Evolutionary conservation across 805 yeast genomes (phyloP).

Genomic region (Grigorovia humatica): DNA sequence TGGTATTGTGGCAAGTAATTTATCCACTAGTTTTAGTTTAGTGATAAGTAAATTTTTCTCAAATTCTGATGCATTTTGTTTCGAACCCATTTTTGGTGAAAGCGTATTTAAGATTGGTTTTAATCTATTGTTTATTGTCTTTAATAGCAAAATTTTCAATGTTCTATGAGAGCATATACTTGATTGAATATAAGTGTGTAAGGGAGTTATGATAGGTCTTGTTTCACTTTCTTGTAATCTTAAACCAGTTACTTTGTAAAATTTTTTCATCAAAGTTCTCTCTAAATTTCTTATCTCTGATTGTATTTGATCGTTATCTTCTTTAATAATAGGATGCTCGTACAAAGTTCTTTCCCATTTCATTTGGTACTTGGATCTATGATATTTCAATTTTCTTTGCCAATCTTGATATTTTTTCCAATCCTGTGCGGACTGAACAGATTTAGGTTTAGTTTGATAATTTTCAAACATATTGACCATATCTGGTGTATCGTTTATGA

Average conservation of each 20-base stretch:
- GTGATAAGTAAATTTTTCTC: slow-evolving; percentile 9
- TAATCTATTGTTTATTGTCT: slow-evolving; percentile 13
- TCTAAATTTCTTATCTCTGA: slow-evolving; percentile 15
- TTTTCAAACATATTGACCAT: slow-evolving; percentile 17
- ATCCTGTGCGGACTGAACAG: not conserved
- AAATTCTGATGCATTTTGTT: slow-evolving; percentile 10
- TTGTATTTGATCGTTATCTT: slow-evolving; percentile 17
- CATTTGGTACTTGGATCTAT: slow-evolving; percentile 10
- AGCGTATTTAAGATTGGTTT: slow-evolving; percentile 2
- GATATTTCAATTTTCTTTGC: slow-evolving; percentile 3
- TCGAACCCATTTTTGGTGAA: slow-evolving; percentile 17
- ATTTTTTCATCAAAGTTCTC: slow-evolving; percentile 15
- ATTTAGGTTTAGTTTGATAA: not conserved
- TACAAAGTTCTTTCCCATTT: slow-evolving; percentile 12
- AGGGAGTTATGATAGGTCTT: slow-evolving; percentile 12
- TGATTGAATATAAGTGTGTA: slow-evolving; percentile 20
- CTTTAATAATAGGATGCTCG: slow-evolving; percentile 20
- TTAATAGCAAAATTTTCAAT: slow-evolving; percentile 13
- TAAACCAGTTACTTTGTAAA: slow-evolving; percentile 16
- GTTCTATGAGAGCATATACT: slow-evolving; percentile 11
- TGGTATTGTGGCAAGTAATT: slow-evolving; percentile 15
- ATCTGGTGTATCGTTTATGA: slow-evolving; percentile 24
- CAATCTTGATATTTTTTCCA: not conserved
- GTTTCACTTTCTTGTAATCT: slow-evolving; percentile 15
- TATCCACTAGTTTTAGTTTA: slow-evolving; percentile 7